A percentile compares a stretch with the other conserved stretches of the same genome.
phyloP scores from a whole-genome alignment of 2,329 filamentous ascomycete genomes.

The Calonectria pseudoreteaudii region DNA sequence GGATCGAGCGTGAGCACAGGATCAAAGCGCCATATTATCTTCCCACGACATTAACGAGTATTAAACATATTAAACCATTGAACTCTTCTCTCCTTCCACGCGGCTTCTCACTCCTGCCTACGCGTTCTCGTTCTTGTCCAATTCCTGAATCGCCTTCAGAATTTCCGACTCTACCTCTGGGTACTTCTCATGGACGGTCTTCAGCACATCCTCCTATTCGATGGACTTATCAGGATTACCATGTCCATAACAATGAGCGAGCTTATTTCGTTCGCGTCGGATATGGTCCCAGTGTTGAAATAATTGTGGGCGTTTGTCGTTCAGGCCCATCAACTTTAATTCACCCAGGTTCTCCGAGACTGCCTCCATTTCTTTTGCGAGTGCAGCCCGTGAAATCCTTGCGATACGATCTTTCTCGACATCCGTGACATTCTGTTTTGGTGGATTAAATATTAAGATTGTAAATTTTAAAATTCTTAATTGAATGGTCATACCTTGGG shows the following conservation, averaged over 20 bases:
- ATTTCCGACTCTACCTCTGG: background rate
- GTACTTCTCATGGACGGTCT: background rate
- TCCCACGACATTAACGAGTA: background rate
- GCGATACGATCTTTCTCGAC: background rate
- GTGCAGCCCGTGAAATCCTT: background rate
- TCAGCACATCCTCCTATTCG: background rate
- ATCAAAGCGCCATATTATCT: background rate
- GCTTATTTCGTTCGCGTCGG: background rate
- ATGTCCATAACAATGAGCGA: background rate
- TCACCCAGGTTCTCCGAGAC: background rate
- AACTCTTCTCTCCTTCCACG: background rate
- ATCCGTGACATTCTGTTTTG: background rate
- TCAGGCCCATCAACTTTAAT: background rate
- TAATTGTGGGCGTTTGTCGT: background rate
- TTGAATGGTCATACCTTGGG: background rate
- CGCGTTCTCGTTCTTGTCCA: background rate
- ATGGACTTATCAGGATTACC: background rate
- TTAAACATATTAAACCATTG: background rate
- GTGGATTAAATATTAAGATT: background rate
- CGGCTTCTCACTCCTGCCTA: background rate
- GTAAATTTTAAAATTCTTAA: background rate
- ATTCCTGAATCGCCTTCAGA: background rate
- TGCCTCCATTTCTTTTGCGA: background rate
- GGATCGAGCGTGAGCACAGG: background rate
- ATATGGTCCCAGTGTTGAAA: background rate